Evolutionary conservation across 108 stramenopile genomes (phyloP), one percentile per base, ranked within the genome.

Genomic region (Cylindrotheca fusiformis): DNA sequence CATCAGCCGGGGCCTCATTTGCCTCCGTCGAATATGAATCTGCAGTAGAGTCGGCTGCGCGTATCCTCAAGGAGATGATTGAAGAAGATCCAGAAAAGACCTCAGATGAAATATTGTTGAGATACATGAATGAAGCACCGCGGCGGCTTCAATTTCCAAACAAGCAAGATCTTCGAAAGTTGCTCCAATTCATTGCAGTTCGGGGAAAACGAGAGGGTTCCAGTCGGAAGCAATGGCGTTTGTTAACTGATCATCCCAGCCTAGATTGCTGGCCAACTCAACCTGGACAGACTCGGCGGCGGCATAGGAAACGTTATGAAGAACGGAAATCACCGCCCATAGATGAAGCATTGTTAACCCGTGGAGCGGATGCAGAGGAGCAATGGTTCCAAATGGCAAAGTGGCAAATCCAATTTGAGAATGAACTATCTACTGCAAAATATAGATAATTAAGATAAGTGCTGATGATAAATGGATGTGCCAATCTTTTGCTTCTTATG

Each of bases 71-170:
- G 36, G 26, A 17, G 2, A 17, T 61, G 24, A 47, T 61, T 25
- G 24, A 23, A 18, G 60, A 61, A 48, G 47, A 45, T 18, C 17
- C 58, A 3, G 19, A 4, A 2, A 61, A 48, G 18, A 61, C 45
- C 4, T 22, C 21, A 36, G 60, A 47, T 29, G 46, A 61, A 21
- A 25, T 61, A 8, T 6, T 61, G 27, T n/a, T 19, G 47, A 45
- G 60, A 6, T 61, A 61, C 24, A 18, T 27, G 19, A 47, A 61
- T 12, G 60, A 61, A 61, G 60, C 60, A 18, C 60, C 60, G 14
- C 27, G 3, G 3, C 21, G 48, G 20, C 24, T 61, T 4, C 60
- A 61, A 48, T 48, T 27, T 12, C 24, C 60, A 2, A 22, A 26
- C 8, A 8, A 36, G 47, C 5, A 47, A 3, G 46, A 61, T 10